A percentile compares a stretch with the other conserved stretches of the same genome.
Conservation (phyloP, 495 filamentous ascomycete genomes). For the Zalerion maritima region DNA sequence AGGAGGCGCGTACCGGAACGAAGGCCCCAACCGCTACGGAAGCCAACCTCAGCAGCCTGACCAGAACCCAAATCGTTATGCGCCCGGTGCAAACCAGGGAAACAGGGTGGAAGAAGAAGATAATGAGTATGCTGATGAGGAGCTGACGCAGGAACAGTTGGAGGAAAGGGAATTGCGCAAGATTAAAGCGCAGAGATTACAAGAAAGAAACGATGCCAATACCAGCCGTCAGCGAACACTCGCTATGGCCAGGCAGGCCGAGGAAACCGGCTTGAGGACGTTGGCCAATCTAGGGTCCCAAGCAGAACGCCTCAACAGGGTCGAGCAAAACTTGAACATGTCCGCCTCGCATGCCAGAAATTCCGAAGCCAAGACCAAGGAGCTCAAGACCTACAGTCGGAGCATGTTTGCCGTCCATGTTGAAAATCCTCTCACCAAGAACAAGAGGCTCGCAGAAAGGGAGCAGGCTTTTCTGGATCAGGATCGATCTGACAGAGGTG, state of each 20-base stretch:
- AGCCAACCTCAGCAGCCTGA: no score
- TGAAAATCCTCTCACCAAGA: constrained; percentile 54
- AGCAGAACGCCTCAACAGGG: constrained; percentile 63
- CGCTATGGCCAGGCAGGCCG: constrained; percentile 49
- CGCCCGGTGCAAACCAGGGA: no score
- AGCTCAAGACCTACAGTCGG: constrained; percentile 62
- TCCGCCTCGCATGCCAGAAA: constrained; percentile 23
- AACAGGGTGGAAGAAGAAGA: no score
- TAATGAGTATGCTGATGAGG: no score
- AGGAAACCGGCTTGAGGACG: constrained; percentile 56
- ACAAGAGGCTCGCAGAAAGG: constrained; percentile 38
- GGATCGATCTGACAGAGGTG: constrained; percentile 50
- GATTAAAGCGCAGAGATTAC: no score
- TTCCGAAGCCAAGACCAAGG: constrained; percentile 54
- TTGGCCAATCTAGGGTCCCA: constrained; percentile 58
- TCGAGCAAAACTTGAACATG: constrained; percentile 59
- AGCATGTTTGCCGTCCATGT: constrained; percentile 76
- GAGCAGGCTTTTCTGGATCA: constrained; percentile 48
- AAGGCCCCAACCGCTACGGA: no score
- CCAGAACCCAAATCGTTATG: no score
- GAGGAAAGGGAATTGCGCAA: no score
- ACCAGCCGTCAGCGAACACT: not conserved
- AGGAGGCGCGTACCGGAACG: no score
- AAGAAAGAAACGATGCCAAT: constrained; percentile 37
- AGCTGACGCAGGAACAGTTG: constrained; percentile 15